Evolutionary conservation across 768 basidiomycete genomes (phyloP).

Genomic region (Porpolomopsis calyptriformis): DNA sequence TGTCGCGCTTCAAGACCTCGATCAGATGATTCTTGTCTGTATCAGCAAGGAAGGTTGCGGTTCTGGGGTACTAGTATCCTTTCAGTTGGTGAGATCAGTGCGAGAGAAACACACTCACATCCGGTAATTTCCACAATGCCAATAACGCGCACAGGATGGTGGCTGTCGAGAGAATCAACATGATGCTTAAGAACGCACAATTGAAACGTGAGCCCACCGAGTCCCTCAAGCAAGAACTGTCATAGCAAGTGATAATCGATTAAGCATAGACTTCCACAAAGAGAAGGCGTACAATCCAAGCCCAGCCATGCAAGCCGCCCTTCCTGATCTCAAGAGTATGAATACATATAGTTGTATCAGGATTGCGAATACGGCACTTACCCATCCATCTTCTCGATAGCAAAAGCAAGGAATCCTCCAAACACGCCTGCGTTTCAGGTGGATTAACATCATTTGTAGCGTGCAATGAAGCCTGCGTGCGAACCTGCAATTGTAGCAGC

Average conservation of each 20-base stretch:
- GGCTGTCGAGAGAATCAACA: constrained; percentile 10
- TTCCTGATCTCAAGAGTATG: constrained; percentile 6
- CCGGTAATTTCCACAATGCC: constrained; percentile 30
- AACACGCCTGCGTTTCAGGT: constrained; percentile 27
- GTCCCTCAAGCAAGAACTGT: constrained; percentile 29
- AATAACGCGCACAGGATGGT: constrained; percentile 25
- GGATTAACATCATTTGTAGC: too few species aligned
- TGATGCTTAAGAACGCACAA: too few species aligned
- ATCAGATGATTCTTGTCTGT: constrained; percentile 24
- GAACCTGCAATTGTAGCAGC: constrained; percentile 40
- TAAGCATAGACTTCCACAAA: not conserved
- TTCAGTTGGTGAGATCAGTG: not conserved
- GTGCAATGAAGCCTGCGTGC: too few species aligned
- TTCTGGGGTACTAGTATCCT: constrained; percentile 28
- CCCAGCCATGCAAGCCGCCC: constrained; percentile 26
- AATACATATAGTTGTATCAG: too few species aligned
- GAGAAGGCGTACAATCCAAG: constrained; percentile 26
- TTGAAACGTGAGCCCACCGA: constrained; percentile 18
- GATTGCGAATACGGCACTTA: constrained; percentile 8
- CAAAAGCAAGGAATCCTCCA: constrained; percentile 33
- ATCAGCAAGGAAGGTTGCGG: constrained; percentile 31
- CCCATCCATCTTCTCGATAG: constrained; percentile 26
- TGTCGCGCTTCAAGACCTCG: constrained; percentile 19
- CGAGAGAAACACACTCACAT: constrained; percentile 17
- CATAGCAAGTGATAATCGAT: not conserved